phyloP scores from a whole-genome alignment of 2,329 filamentous ascomycete genomes.

The Fusarium annulatum region DNA sequence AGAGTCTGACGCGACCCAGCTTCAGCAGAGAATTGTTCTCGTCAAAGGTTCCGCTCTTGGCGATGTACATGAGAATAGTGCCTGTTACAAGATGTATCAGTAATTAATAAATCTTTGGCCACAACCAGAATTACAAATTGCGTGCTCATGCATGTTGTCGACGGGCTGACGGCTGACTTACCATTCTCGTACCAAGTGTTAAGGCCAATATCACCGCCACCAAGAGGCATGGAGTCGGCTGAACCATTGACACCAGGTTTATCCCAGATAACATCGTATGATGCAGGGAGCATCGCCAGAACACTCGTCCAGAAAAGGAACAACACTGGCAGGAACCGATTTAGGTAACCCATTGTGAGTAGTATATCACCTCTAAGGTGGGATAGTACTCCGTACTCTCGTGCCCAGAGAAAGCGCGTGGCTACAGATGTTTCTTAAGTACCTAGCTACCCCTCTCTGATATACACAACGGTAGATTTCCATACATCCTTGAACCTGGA shows the following conservation, averaged over 20 bases:
- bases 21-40: slow-evolving; percentile 16
- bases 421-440: background rate
- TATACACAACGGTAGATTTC: too few relatives aligned
- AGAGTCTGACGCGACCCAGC: slow-evolving; percentile 5
- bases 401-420: too few relatives aligned
- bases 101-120: too few relatives aligned
- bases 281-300: background rate
- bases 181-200: slow-evolving; percentile 18
- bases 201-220: slow-evolving; percentile 2
- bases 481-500: background rate
- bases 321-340: accelerated
- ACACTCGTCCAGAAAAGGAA: background rate
- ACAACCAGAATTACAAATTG: too few relatives aligned
- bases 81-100: background rate
- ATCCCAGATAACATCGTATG: slow-evolving; percentile 6
- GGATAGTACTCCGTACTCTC: background rate
- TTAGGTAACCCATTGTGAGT: background rate
- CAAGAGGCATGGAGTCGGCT: slow-evolving; percentile 13
- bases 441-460: accelerated
- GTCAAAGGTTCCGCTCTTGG: slow-evolving; percentile 13
- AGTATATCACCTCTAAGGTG: background rate
- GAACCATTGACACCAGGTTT: slow-evolving; percentile 10
- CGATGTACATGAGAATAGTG: slow-evolving; percentile 7
- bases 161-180: background rate
- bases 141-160: too few relatives aligned